Evolutionary conservation across 1,284 basidiomycete genomes (phyloP), one percentile per base, ranked within the genome.

Genomic region (Trichosporon inkin): DNA sequence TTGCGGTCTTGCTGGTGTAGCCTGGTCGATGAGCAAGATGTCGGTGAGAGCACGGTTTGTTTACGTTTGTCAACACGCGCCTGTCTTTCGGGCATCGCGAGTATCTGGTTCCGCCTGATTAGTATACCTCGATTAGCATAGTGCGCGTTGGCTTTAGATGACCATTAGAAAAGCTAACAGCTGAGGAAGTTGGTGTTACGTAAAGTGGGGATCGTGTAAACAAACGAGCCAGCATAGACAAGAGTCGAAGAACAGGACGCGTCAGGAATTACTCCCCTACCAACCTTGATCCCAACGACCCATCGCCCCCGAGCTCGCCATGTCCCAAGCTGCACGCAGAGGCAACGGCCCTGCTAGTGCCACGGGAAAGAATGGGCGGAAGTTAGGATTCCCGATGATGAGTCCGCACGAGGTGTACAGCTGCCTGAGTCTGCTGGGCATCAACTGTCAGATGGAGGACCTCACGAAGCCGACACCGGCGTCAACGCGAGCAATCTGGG

Each of bases 391-490:
- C 58, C 75, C 76, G 7, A 64, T 71, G 55, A 64, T 78, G 60
- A 62, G 63, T 10, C 58, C 61, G 16, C 40, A 24, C 19, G 59
- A 51, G 37, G 65, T 79, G 38, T 53, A 64, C 24, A 64, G 71
- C 22, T 73, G 72, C 53, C 64, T 79, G 8, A 55, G 55, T 4
- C 72, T 71, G 10, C 67, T 79, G 2, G 69, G 66, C 3, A 69
- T 77, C 57, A 57, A 82, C 8, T 81, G 88, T 37, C 84, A 82
- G 60, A 81, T 81, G 51, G 86, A 89, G 59, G 88, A 91, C 67
- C 83, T 93, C 41, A 71, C 81, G 24, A 82, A 83, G 39, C 90
- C 90, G 0, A 85, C 84, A 0, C 71, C 86, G 0, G 85, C 88
- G 38, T 63, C 88, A 61, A 87, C 90, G 17, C 82, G 86, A 49